Evolutionary conservation across 495 filamentous ascomycete species (phyloP).

Genomic region (Aspergillus sclerotiicarbonarius): DNA sequence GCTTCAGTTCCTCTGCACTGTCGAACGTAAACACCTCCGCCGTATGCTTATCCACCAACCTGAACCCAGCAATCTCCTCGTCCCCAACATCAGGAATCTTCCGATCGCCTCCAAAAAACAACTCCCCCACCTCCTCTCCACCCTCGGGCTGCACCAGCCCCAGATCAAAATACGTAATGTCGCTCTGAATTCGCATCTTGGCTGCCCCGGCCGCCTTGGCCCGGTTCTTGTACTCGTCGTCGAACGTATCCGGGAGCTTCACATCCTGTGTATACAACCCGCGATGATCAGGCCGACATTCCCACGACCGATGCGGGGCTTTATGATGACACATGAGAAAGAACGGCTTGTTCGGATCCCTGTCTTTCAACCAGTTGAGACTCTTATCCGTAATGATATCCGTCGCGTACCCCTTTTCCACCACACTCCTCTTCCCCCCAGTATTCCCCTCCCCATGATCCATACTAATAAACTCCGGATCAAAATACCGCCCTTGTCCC

Average conservation of each 20-base stretch:
- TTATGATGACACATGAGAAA: conserved; percentile 52
- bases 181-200: conserved; percentile 42
- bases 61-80: conserved; percentile 21
- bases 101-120: conserved; percentile 24
- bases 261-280: conserved; percentile 38
- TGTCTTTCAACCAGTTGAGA: conserved; percentile 32
- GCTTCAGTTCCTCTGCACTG: conserved; percentile 30
- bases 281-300: conserved; percentile 39
- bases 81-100: conserved; percentile 31
- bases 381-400: conserved; percentile 25
- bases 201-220: conserved; percentile 38
- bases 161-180: conserved; percentile 42
- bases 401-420: conserved; percentile 31
- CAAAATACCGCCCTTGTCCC: conserved; percentile 41
- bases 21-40: conserved; percentile 34
- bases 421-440: background rate
- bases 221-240: conserved; percentile 45
- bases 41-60: conserved; percentile 40
- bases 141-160: conserved; percentile 45
- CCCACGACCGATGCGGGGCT: conserved; percentile 45
- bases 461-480: conserved; percentile 37
- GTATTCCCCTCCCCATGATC: conserved; percentile 17
- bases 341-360: conserved; percentile 30
- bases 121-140: conserved; percentile 28
- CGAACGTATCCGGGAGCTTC: conserved; percentile 39